Base-by-base conservation (phyloP, 805 yeast species). In the Debaryomyces castellii region DNA sequence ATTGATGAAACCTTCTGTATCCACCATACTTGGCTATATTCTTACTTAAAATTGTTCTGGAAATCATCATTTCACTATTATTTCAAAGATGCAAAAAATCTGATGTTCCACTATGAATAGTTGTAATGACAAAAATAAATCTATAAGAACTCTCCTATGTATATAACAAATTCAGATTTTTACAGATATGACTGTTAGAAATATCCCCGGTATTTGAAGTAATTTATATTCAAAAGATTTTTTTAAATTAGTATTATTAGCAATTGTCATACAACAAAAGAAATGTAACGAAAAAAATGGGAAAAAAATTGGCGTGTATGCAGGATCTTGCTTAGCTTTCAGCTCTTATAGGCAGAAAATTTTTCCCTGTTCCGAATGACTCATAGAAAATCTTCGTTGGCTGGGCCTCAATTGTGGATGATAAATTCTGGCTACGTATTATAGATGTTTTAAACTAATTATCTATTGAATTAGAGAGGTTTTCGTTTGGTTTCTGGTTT, bases 1-100 rank as follows among this genome's bases (percentile, higher is more conserved):
- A 37, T 23, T 37, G 27, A 30, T 37, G 40, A 23, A 37, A 23
- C 5, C 40, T 23, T 37, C 40, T 37, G n/a, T 16, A 30, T 30
- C 34, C 20, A 30, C 34, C 20, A 5, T 16, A 14, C 10, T 30
- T 30, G 7, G 18, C 7, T 30, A 30, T 14, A 30, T 30, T 30
- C 18, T 14, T 30, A 30, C 12, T 30, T 6, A 30, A 30, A 30
- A 18, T 22, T 23, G 40, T 37, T 37, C 40, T 37, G 10, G 40
- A 37, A 22, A 37, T 14, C 40, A 37, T 37, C 34, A 30, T 30
- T 11, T 30, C 9, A 30, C 7, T 30, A 14, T 7, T 30, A 30
- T 14, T 30, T 30, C 34, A 30, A 30, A 30, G 40, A 37, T 37
- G 40, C 40, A 37, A 37, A 37, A 30, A 30, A 30, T 17, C 20